Percentiles rank a stretch among this genome's conserved stretches.
Conservation (phyloP, 352 stramenopile species). For the Aphanomyces stellatus region DNA sequence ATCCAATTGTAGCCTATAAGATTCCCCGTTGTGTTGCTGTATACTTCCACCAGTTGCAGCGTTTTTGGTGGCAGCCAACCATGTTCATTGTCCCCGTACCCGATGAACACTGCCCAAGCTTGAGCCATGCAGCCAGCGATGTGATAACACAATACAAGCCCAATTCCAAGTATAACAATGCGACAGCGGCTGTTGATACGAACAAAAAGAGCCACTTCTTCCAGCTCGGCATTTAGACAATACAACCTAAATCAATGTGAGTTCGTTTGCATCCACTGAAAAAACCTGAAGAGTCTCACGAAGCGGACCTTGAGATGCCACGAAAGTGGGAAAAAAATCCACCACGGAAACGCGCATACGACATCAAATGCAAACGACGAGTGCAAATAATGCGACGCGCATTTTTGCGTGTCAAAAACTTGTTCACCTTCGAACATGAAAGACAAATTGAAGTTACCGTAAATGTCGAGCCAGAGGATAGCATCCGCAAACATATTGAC, state of each 20-base stretch:
- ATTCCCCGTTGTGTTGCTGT: not conserved
- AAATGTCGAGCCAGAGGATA: not conserved
- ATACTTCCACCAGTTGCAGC: not conserved
- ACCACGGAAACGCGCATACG: not conserved
- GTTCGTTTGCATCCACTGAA: not conserved
- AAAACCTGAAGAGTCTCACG: not conserved
- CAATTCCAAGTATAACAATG: not conserved
- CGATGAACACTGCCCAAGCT: not conserved
- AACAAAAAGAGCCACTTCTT: not conserved
- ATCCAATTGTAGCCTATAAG: not conserved
- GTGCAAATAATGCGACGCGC: not conserved
- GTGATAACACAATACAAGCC: slow-evolving; percentile 3
- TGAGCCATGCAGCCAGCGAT: slow-evolving; percentile 1
- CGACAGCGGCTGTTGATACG: not conserved
- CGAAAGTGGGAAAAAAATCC: not conserved
- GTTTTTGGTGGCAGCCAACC: slow-evolving; percentile 5
- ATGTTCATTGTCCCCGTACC: not conserved
- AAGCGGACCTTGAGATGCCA: not conserved
- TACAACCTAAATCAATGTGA: not conserved
- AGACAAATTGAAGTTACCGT: slow-evolving; percentile 4
- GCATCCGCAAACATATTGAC: slow-evolving; percentile 6
- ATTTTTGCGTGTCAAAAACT: slow-evolving; percentile 1
- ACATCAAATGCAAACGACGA: not conserved
- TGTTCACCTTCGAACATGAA: slow-evolving; percentile 6
- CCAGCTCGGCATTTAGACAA: not conserved